These are phyloP conservation scores for Heteromeles arbutifolia DNA, from an alignment of 306 rosid species.

Conservation along the genomic window DNA sequence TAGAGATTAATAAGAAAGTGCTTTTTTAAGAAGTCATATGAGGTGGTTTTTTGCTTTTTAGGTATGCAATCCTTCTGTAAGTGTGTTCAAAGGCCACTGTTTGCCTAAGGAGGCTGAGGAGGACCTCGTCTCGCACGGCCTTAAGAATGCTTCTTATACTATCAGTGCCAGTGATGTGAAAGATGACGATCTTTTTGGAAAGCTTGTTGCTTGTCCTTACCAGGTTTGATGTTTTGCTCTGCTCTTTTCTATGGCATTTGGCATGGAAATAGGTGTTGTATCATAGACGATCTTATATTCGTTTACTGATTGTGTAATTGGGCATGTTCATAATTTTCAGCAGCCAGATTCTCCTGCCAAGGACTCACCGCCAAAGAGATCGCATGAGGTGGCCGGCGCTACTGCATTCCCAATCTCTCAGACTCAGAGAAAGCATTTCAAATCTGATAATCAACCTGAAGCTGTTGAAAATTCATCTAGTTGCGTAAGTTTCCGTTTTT, in stretches of 20 bases:
- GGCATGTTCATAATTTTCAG: slow-evolving; percentile 34
- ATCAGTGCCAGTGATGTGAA: slow-evolving; percentile 46
- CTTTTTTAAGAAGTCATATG: neutral
- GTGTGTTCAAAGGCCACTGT: slow-evolving; percentile 60
- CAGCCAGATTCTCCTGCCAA: slow-evolving; percentile 34
- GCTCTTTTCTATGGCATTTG: neutral
- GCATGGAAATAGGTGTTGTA: neutral
- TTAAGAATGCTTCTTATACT: slow-evolving; percentile 57
- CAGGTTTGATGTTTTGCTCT: slow-evolving; percentile 45
- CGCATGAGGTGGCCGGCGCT: slow-evolving; percentile 22
- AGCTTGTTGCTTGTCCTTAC: slow-evolving; percentile 51
- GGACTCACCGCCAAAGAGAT: slow-evolving; percentile 28
- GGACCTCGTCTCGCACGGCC: slow-evolving; percentile 59
- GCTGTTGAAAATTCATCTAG: slow-evolving; percentile 16
- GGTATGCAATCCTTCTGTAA: slow-evolving; percentile 42
- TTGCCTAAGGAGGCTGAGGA: slow-evolving; percentile 57
- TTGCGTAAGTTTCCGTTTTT: slow-evolving; percentile 34
- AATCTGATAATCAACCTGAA: slow-evolving; percentile 8
- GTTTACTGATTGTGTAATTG: neutral
- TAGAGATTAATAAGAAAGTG: neutral
- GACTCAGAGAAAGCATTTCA: slow-evolving; percentile 15
- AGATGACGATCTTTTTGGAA: slow-evolving; percentile 45
- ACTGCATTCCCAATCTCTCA: slow-evolving; percentile 1
- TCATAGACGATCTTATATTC: neutral
- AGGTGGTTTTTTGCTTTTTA: slow-evolving; percentile 21